phyloP scores from a whole-genome alignment of 1,139 yeast genomes.

The Sugiyamaella pinicola region DNA sequence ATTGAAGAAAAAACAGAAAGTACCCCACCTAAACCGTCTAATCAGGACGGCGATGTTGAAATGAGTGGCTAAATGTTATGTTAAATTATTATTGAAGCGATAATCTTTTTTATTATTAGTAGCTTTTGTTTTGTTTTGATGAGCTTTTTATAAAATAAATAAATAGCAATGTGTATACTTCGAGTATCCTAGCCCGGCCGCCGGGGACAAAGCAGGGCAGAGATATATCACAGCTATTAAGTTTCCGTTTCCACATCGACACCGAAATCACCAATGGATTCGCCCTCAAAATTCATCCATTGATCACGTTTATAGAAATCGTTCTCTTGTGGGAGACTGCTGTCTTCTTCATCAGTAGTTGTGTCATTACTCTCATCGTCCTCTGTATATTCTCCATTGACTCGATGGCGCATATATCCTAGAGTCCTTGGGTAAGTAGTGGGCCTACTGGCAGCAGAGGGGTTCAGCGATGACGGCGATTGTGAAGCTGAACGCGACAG shows the following conservation, averaged over 20 bases:
- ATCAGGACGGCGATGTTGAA: constrained; percentile 41
- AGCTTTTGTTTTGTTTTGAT: constrained; percentile 2
- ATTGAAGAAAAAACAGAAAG: not conserved
- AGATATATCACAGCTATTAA: not conserved
- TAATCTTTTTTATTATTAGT: not conserved
- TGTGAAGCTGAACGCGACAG: constrained; percentile 30
- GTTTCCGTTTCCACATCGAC: constrained; percentile 64
- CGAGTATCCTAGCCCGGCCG: not conserved
- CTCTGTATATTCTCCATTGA: constrained; percentile 9
- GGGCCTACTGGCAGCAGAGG: constrained; percentile 9
- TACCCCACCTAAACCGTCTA: constrained; percentile 9
- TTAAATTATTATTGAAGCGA: not conserved
- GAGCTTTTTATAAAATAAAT: constrained; percentile 5
- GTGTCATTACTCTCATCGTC: not conserved
- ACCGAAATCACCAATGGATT: constrained; percentile 77
- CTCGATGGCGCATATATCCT: constrained; percentile 23
- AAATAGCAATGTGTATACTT: constrained; percentile 4
- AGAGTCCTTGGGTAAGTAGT: constrained; percentile 22
- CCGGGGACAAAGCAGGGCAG: not conserved
- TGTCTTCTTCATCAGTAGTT: constrained; percentile 12
- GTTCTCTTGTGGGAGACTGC: constrained; percentile 23
- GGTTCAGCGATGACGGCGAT: not conserved
- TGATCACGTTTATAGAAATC: constrained; percentile 49
- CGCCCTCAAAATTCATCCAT: constrained; percentile 85
- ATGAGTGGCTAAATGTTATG: constrained; percentile 31